Percentiles rank a stretch among this genome's conserved stretches.
Conservation (phyloP, 495 filamentous ascomycete species). For the Hyphodiscus hymeniophilus region DNA sequence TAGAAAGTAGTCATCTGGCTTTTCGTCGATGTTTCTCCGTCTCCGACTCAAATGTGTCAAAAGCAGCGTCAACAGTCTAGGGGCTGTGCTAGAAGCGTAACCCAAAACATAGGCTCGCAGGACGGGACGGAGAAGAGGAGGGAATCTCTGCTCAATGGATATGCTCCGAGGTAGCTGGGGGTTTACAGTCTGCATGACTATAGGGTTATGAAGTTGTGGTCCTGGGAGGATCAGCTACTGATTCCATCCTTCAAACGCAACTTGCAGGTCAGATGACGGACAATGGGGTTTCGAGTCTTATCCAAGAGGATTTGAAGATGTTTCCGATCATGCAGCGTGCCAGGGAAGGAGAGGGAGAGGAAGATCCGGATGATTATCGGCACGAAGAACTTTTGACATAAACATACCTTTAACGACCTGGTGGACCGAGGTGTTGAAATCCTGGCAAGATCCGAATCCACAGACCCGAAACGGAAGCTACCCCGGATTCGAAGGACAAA, state of each 20-base stretch:
- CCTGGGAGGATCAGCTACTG: not conserved
- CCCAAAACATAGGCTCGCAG: slow-evolving; percentile 68
- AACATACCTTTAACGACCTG: not conserved
- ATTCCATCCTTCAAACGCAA: not conserved
- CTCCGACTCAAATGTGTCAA: slow-evolving; percentile 39
- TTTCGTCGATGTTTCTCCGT: slow-evolving; percentile 33
- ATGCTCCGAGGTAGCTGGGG: not conserved
- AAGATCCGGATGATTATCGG: no score
- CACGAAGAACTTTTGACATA: no score
- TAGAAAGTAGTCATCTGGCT: slow-evolving; percentile 29
- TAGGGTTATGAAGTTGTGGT: not conserved
- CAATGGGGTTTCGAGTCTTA: no score
- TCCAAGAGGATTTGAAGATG: no score
- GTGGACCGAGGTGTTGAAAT: no score
- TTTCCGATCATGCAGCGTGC: no score
- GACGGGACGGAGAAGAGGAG: slow-evolving; percentile 46
- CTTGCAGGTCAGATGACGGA: not conserved
- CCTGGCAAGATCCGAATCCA: no score
- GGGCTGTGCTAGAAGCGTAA: slow-evolving; percentile 62
- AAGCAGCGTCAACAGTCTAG: slow-evolving; percentile 52
- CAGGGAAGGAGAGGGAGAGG: no score
- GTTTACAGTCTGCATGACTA: slow-evolving; percentile 7
- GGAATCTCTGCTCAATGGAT: slow-evolving; percentile 13
- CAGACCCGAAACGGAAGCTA: slow-evolving; percentile 14
- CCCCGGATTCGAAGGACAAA: slow-evolving; percentile 14